Percentiles rank a stretch among this genome's conserved stretches.
Conservation (phyloP, 129 eudicot species). For the Tagetes erecta region DNA sequence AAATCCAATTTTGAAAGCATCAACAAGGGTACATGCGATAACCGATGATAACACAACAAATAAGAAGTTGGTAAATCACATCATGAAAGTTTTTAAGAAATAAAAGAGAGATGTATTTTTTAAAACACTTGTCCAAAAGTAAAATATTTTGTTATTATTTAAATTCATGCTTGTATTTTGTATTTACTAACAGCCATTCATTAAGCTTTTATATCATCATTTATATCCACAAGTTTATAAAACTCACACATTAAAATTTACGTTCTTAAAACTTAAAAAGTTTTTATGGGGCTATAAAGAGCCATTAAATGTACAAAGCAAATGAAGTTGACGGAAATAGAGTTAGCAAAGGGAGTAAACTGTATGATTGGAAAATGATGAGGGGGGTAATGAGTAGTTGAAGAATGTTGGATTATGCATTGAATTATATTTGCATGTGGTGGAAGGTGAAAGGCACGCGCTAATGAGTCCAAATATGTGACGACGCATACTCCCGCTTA, state of each 20-base stretch:
- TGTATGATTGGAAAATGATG: conserved; percentile 6
- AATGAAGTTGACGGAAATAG: not conserved
- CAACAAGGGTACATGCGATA: too few species aligned
- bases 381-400: conserved; percentile 16
- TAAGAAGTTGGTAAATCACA: not conserved
- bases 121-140: not conserved
- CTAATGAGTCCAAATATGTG: not conserved
- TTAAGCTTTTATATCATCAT: not conserved
- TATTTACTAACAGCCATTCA: not conserved
- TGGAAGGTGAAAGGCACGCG: conserved; percentile 21
- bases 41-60: too few species aligned
- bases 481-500: conserved; percentile 11
- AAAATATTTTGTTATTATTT: not conserved
- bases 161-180: not conserved
- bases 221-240: not conserved
- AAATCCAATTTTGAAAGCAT: too few species aligned
- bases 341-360: not conserved
- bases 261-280: not conserved
- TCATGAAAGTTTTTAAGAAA: not conserved
- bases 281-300: not conserved
- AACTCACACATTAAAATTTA: not conserved
- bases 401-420: not conserved
- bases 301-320: not conserved
- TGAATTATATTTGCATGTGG: conserved; percentile 4
- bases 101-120: not conserved